phyloP scores from a whole-genome alignment of 192 early-diverging fungal species.

The Chytriomyces hyalinus region DNA sequence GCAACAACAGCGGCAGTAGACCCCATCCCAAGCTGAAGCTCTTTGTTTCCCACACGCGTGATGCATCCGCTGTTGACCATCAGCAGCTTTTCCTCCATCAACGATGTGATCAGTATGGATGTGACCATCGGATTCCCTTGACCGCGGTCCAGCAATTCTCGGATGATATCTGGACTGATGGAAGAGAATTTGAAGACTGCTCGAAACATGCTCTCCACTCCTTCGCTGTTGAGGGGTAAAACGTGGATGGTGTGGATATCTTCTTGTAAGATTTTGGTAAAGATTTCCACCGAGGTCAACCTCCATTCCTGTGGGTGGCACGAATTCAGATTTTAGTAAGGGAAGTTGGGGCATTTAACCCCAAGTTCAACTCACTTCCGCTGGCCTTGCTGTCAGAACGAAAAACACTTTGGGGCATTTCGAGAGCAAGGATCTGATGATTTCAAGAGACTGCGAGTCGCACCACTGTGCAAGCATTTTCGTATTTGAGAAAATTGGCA shows the following conservation, averaged over 20 bases:
- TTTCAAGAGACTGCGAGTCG: constrained; percentile 14
- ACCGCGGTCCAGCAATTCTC: constrained; percentile 17
- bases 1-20: constrained; percentile 19
- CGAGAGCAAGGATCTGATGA: background rate
- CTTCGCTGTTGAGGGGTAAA: background rate
- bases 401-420: constrained; percentile 17
- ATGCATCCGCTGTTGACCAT: constrained; percentile 1
- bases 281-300: background rate
- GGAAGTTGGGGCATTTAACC: background rate
- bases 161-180: constrained; percentile 4
- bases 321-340: background rate
- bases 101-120: background rate
- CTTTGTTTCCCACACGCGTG: background rate
- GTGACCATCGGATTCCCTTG: constrained; percentile 30
- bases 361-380: background rate
- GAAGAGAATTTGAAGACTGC: constrained; percentile 2
- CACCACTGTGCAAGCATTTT: constrained; percentile 7
- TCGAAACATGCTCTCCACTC: constrained; percentile 11
- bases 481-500: background rate
- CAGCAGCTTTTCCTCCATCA: constrained; percentile 6
- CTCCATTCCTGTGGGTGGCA: constrained; percentile 4
- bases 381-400: constrained; percentile 8
- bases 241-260: background rate
- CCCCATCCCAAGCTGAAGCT: background rate
- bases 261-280: constrained; percentile 3